Conservation (phyloP, 2,329 filamentous ascomycete genomes). For the Talaromyces sp. region DNA sequence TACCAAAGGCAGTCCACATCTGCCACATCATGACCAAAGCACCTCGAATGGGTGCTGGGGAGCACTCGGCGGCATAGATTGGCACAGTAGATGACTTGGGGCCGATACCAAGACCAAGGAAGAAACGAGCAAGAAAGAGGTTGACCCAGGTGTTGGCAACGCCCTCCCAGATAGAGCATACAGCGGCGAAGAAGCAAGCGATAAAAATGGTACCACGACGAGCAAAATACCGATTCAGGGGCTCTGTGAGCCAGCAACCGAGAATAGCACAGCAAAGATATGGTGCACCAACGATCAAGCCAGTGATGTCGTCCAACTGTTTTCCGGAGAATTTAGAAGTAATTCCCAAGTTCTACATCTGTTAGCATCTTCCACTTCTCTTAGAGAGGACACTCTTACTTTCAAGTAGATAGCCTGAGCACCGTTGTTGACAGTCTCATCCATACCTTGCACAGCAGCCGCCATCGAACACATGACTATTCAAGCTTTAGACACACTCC, state of each 20-base stretch:
- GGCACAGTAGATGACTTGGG: conserved; percentile 46
- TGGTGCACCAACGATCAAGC: conserved; percentile 45
- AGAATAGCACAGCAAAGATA: conserved; percentile 46
- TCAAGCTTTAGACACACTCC: not conserved
- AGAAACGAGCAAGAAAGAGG: conserved; percentile 42
- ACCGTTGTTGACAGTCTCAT: conserved; percentile 51
- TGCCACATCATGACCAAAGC: conserved; percentile 54
- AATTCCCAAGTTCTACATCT: conserved; percentile 16
- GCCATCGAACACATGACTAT: conserved; percentile 51
- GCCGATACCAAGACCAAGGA: conserved; percentile 43
- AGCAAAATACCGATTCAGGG: conserved; percentile 44
- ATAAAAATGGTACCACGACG: conserved; percentile 47
- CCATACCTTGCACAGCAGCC: conserved; percentile 55
- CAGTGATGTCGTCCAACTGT: conserved; percentile 36
- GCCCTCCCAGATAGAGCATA: conserved; percentile 44
- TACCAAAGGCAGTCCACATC: conserved; percentile 48
- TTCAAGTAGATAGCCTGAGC: conserved; percentile 38
- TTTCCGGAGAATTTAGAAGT: conserved; percentile 22
- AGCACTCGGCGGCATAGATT: conserved; percentile 49
- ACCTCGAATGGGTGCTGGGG: conserved; percentile 49
- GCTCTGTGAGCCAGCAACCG: conserved; percentile 50
- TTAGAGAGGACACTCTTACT: conserved; percentile 17
- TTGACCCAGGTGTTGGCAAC: conserved; percentile 44
- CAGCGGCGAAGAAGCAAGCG: conserved; percentile 40
- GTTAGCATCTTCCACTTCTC: not conserved